Conservation (phyloP, 1,284 basidiomycete species). For the Austropuccinia psidii region DNA sequence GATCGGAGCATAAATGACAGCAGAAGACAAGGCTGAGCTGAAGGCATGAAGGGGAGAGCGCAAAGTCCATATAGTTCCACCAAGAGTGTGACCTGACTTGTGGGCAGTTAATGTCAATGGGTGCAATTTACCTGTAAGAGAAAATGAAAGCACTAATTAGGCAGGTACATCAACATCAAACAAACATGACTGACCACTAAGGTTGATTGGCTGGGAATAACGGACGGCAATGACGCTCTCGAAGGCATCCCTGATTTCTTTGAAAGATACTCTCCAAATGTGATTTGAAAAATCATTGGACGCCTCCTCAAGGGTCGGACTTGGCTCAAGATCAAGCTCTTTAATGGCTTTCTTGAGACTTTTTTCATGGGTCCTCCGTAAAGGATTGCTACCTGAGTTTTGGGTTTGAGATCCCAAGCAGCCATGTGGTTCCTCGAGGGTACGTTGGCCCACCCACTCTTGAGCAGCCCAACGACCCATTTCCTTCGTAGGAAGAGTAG, state of each 20-base stretch:
- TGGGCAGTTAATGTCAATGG: slow-evolving; percentile 92
- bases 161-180: slow-evolving; percentile 17
- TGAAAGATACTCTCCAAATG: slow-evolving; percentile 62
- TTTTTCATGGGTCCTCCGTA: slow-evolving; percentile 37
- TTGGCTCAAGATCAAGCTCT: no score
- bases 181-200: slow-evolving; percentile 64
- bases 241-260: slow-evolving; percentile 90
- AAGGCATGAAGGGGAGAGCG: slow-evolving; percentile 61
- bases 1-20: slow-evolving; percentile 88
- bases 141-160: slow-evolving; percentile 28
- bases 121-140: slow-evolving; percentile 66
- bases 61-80: slow-evolving; percentile 97
- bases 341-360: slow-evolving; percentile 41
- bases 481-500: slow-evolving; percentile 88
- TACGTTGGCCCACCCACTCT: slow-evolving; percentile 44
- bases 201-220: slow-evolving; percentile 84
- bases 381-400: no score
- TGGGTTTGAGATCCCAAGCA: no score
- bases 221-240: slow-evolving; percentile 83
- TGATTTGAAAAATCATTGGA: slow-evolving; percentile 42
- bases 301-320: slow-evolving; percentile 39
- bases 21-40: slow-evolving; percentile 63
- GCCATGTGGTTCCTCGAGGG: slow-evolving; percentile 56
- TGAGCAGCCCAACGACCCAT: slow-evolving; percentile 75
- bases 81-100: slow-evolving; percentile 88